Evolutionary conservation across 2,329 filamentous ascomycete genomes (phyloP).

Genomic region (Epicoccum sorghinum): DNA sequence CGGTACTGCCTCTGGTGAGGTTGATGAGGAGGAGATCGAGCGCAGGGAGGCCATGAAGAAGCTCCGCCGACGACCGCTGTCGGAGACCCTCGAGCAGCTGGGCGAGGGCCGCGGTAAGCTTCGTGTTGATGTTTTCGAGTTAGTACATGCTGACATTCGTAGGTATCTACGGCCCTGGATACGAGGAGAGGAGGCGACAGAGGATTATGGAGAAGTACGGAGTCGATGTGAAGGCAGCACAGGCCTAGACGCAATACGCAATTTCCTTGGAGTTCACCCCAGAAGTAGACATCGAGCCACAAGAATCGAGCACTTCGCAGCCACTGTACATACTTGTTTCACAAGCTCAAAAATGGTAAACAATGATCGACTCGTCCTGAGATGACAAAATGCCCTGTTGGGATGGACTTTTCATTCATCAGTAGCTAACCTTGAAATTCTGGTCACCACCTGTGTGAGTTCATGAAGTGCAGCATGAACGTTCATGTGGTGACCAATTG

Average conservation of each 20-base stretch:
- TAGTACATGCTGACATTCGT: constrained; percentile 12
- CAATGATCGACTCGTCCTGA: neutral
- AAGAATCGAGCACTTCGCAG: constrained; percentile 16
- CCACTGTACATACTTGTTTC: constrained; percentile 28
- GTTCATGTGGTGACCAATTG: no score
- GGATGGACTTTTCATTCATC: no score
- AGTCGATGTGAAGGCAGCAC: constrained; percentile 67
- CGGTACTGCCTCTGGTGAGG: constrained; percentile 60
- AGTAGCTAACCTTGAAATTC: no score
- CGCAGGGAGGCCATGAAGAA: constrained; percentile 76
- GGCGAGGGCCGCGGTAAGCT: constrained; percentile 83
- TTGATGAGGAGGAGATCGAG: constrained; percentile 73
- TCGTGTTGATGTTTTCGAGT: neutral
- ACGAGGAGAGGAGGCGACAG: constrained; percentile 81
- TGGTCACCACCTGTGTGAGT: no score
- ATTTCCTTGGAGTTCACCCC: constrained; percentile 31
- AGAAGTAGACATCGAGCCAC: constrained; percentile 19
- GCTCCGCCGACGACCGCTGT: constrained; percentile 74
- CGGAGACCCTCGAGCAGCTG: constrained; percentile 80
- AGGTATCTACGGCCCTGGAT: constrained; percentile 83
- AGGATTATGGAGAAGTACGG: constrained; percentile 87
- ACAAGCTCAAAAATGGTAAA: constrained; percentile 8
- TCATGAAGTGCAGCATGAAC: no score
- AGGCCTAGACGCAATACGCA: constrained; percentile 26
- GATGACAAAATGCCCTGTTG: no score